phyloP scores from a whole-genome alignment of 768 basidiomycete species.

The Amanita rimosa region DNA sequence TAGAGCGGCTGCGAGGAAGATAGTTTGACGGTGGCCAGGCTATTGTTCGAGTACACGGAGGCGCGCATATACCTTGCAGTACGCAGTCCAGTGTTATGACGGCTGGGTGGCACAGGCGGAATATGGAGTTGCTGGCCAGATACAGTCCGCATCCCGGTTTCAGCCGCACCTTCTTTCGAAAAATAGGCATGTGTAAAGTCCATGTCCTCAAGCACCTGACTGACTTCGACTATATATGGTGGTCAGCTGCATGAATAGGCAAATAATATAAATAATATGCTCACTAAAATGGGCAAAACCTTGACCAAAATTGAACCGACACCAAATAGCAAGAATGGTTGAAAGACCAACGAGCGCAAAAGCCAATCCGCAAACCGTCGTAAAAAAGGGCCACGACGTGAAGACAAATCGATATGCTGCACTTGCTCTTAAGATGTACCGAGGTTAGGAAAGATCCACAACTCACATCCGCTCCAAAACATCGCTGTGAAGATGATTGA shows the following conservation, averaged over 20 bases:
- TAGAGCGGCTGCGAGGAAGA: constrained; percentile 3
- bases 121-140: background rate
- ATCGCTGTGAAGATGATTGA: constrained; percentile 26
- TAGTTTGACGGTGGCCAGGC: background rate
- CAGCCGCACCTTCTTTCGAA: constrained; percentile 17
- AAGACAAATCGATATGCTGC: constrained; percentile 34
- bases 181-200: constrained; percentile 34
- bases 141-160: background rate
- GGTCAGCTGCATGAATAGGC: too few relatives aligned
- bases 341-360: constrained; percentile 30
- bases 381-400: constrained; percentile 35
- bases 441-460: background rate
- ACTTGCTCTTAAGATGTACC: background rate
- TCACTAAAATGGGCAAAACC: constrained; percentile 43
- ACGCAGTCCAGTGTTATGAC: background rate
- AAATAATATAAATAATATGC: too few relatives aligned
- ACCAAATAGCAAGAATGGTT: constrained; percentile 32
- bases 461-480: constrained; percentile 32
- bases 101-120: background rate
- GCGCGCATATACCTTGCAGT: background rate
- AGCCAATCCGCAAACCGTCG: constrained; percentile 30
- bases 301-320: constrained; percentile 42
- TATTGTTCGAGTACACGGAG: constrained; percentile 4
- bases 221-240: constrained; percentile 25
- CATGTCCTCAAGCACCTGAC: constrained; percentile 25